Evolutionary conservation across 1,284 basidiomycete species (phyloP).

Genomic region (Pseudozyma flocculosa): DNA sequence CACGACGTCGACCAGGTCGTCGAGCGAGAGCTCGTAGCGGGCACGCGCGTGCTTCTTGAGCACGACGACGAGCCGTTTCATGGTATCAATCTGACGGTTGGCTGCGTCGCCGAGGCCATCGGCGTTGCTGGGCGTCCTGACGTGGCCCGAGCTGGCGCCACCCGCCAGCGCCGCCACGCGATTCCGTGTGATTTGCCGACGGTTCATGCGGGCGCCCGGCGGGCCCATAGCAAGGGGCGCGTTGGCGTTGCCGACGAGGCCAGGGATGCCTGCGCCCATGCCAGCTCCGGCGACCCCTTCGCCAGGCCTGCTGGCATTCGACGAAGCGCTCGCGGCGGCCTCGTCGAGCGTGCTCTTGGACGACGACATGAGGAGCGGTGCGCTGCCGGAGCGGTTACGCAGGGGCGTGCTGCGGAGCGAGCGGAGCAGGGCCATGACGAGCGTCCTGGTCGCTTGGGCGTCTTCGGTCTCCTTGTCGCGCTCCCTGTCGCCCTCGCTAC

Average conservation of each 20-base stretch:
- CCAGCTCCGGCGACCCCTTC: no score
- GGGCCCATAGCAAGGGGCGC: background rate
- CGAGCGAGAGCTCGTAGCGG: constrained; percentile 71
- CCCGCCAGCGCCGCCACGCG: constrained; percentile 32
- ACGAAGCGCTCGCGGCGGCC: no score
- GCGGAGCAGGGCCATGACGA: constrained; percentile 28
- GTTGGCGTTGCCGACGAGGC: background rate
- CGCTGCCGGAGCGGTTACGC: background rate
- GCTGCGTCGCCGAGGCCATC: constrained; percentile 36
- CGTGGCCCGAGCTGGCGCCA: constrained; percentile 17
- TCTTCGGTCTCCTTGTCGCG: constrained; percentile 20
- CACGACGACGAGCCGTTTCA: constrained; percentile 70
- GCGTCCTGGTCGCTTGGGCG: constrained; percentile 23
- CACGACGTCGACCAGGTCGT: constrained; percentile 70
- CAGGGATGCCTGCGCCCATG: no score
- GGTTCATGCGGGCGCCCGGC: background rate
- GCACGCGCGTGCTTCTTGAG: constrained; percentile 76
- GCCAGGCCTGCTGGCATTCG: background rate
- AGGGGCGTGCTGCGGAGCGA: constrained; percentile 5
- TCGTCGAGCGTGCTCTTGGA: no score
- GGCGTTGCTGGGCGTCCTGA: constrained; percentile 40
- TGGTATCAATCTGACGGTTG: constrained; percentile 30
- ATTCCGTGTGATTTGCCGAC: background rate
- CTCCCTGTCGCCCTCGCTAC: background rate
- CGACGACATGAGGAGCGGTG: background rate